Percentiles rank a stretch among this genome's conserved stretches.
These are phyloP conservation scores for Zasmidium cellare DNA, from an alignment of 2,329 filamentous ascomycete genomes.

Conservation along the genomic window DNA sequence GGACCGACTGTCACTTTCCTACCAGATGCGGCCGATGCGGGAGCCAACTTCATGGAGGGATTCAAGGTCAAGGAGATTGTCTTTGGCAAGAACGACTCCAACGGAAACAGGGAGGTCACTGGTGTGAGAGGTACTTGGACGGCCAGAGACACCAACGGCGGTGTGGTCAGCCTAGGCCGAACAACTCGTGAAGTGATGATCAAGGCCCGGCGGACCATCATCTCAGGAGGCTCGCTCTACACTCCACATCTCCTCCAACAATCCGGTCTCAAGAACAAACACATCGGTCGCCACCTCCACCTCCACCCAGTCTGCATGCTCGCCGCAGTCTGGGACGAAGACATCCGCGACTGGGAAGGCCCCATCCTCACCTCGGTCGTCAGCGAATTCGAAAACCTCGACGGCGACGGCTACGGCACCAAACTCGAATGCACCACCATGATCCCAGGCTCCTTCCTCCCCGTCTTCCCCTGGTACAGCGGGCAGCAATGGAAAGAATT, in stretches of 20 bases:
- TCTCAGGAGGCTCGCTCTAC: constrained; percentile 75
- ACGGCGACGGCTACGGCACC: constrained; percentile 75
- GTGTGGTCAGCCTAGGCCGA: constrained; percentile 48
- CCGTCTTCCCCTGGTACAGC: constrained; percentile 65
- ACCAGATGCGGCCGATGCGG: constrained; percentile 73
- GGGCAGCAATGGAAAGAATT: constrained; percentile 73
- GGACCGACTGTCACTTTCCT: constrained; percentile 76
- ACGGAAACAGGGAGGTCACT: constrained; percentile 58
- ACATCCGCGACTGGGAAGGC: constrained; percentile 65
- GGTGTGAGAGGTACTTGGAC: constrained; percentile 77
- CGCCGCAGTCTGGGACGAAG: constrained; percentile 66
- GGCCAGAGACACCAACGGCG: constrained; percentile 65
- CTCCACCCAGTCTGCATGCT: constrained; percentile 68
- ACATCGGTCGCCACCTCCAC: constrained; percentile 80
- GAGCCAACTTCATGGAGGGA: constrained; percentile 81
- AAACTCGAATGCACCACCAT: constrained; percentile 79
- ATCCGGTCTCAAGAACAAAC: constrained; percentile 76
- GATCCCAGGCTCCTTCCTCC: constrained; percentile 67
- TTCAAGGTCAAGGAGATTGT: constrained; percentile 70
- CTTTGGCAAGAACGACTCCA: constrained; percentile 57
- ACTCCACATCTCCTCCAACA: constrained; percentile 74
- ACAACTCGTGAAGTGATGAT: constrained; percentile 65
- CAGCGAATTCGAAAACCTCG: constrained; percentile 76
- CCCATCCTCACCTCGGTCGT: constrained; percentile 78
- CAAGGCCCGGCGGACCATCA: constrained; percentile 75